Percentiles rank a stretch among this genome's conserved stretches.
These are phyloP conservation scores for Magnaporthales sp. DNA, from an alignment of 2,329 filamentous ascomycete species.

Conservation along the genomic window DNA sequence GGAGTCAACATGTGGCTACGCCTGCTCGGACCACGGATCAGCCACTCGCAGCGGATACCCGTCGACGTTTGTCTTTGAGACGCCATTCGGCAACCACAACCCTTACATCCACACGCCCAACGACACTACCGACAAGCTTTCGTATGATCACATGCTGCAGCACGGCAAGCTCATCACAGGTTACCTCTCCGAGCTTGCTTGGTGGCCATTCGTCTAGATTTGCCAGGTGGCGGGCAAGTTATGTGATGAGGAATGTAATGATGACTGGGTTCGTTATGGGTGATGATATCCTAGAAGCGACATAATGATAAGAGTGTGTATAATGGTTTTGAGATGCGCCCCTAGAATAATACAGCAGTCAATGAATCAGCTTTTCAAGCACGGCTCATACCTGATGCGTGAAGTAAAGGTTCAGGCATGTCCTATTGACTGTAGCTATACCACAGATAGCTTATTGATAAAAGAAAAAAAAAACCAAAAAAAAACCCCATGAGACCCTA, in stretches of 20 bases:
- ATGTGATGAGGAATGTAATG: neutral
- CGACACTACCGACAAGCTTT: conserved; percentile 62
- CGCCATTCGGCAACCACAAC: conserved; percentile 50
- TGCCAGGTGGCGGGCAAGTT: neutral
- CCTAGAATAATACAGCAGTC: neutral
- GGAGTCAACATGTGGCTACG: conserved; percentile 42
- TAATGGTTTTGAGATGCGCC: neutral
- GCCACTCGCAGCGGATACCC: conserved; percentile 60
- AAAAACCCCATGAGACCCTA: neutral
- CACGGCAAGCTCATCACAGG: conserved; percentile 45
- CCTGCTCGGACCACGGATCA: conserved; percentile 59
- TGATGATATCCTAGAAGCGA: neutral
- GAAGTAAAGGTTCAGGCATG: neutral
- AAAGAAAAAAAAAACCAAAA: too few species aligned
- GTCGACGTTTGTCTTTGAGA: conserved; percentile 56
- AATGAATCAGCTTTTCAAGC: neutral
- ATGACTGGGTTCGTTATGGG: neutral
- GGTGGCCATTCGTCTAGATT: conserved; percentile 23
- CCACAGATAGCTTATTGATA: neutral
- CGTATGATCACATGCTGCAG: conserved; percentile 57
- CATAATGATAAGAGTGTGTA: neutral
- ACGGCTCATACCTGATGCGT: neutral
- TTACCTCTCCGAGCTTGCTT: conserved; percentile 36
- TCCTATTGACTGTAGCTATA: neutral
- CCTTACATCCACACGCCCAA: conserved; percentile 66